Evolutionary conservation across 2,329 filamentous ascomycete species (phyloP), one percentile per base, ranked within the genome.

Genomic region (Cordyceps javanica): DNA sequence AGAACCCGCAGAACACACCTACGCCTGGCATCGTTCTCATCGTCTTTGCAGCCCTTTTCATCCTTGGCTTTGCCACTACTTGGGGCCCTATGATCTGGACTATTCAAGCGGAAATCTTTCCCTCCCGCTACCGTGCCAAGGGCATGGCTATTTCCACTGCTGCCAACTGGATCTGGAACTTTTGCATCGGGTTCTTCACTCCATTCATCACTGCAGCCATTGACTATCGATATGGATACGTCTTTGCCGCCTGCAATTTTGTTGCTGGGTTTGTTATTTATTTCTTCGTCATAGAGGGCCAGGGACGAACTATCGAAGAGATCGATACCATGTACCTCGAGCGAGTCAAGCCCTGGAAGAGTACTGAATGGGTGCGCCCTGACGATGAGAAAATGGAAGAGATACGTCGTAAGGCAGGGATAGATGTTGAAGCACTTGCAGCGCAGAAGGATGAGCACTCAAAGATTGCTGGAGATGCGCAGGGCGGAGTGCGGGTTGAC

Each of bases 261-360:
- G 75, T 82, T 0, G 87, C 81, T 0, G 81, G 83, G 0, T 62
- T 84, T 0, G 70, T 91, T 13, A 86, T 91, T 30, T 92, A 87
- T 75, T 89, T 92, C 72, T 91, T 91, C 69, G 81, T 91, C 54
- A 83, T 88, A 57, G 89, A 92, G 68, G 85, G 82, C 46, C 85
- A 89, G 66, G 88, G 86, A 54, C 81, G 88, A 6, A 86, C 83
- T 0, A 77, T 93, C 1, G 89, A 93, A 72, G 88, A 92, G 69
- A 88, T 93, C 57, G 89, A 93, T 65, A 87, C 84, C 49, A 89
- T 89, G 86, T 91, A 91, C 62, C 76, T 89, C 36, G 75, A 86
- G 51, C 74, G 74, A 26, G 84, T 90, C 19, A 81, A 75, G 62
- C 85, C 87, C 0, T 82, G 82, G 73, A 81, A 83, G 75, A 86